Evolutionary conservation across 768 basidiomycete genomes (phyloP).

Genomic region (Lactarius psammicola): DNA sequence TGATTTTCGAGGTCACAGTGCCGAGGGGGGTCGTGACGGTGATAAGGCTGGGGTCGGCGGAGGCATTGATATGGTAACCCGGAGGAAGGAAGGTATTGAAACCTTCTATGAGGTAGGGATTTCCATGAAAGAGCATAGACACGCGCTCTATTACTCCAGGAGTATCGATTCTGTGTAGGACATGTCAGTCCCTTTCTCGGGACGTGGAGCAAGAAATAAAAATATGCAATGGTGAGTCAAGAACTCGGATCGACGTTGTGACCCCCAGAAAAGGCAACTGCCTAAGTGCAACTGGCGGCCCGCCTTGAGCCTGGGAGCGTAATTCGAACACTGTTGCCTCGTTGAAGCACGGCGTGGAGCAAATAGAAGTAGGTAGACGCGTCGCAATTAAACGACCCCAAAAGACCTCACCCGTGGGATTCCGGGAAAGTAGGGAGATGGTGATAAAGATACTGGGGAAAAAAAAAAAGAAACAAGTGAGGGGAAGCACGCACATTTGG

Average conservation of each 20-base stretch:
- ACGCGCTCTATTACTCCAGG: slow-evolving; percentile 97
- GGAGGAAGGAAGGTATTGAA: slow-evolving; percentile 97
- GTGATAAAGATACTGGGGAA: not conserved
- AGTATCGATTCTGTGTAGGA: slow-evolving; percentile 77
- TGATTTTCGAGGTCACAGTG: slow-evolving; percentile 64
- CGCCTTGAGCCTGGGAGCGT: not conserved
- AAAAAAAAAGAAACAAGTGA: not conserved
- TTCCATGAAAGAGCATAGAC: slow-evolving; percentile 87
- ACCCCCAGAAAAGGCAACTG: slow-evolving; percentile 17
- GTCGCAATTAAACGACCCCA: not conserved
- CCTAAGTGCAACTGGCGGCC: slow-evolving; percentile 4
- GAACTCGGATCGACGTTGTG: not conserved
- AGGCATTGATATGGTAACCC: slow-evolving; percentile 91
- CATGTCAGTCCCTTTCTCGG: slow-evolving; percentile 25
- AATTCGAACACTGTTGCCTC: not conserved
- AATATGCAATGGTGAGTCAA: slow-evolving; percentile 20
- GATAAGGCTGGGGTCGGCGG: slow-evolving; percentile 70
- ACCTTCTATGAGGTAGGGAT: slow-evolving; percentile 87
- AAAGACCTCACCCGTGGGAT: not conserved
- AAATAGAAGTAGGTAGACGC: not conserved
- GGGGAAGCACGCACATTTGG: slow-evolving; percentile 61
- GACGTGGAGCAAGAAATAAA: slow-evolving; percentile 23
- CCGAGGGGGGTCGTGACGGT: slow-evolving; percentile 80
- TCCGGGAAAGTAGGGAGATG: not conserved
- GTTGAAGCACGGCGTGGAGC: not conserved